Conservation (phyloP, 441 rosid species). For the Populus hybrid region DNA sequence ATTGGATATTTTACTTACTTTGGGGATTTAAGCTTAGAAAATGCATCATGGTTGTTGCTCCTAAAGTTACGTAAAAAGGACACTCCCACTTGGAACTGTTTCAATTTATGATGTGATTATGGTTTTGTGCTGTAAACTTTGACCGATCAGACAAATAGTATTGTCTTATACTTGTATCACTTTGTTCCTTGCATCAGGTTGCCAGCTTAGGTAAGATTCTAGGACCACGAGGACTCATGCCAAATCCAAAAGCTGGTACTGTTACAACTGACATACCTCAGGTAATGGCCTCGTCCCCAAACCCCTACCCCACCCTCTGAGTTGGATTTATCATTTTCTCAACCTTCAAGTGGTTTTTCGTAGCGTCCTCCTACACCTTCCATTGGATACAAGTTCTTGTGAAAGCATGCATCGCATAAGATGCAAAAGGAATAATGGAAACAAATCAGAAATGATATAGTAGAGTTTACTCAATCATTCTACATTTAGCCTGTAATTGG, state of each 20-base stretch:
- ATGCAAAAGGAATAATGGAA: background rate
- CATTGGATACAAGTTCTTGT: background rate
- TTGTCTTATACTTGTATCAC: background rate
- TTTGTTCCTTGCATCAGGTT: constrained; percentile 52
- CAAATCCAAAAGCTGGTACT: constrained; percentile 98
- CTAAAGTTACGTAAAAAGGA: background rate
- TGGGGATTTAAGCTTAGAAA: background rate
- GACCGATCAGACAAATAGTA: background rate
- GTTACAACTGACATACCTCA: constrained; percentile 85
- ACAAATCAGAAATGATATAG: background rate
- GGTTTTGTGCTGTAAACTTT: background rate
- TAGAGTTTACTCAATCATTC: background rate
- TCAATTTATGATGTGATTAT: background rate
- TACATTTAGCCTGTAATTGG: background rate
- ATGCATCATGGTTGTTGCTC: background rate
- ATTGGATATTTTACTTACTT: background rate
- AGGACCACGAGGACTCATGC: constrained; percentile 99
- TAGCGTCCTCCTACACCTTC: background rate
- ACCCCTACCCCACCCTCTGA: background rate
- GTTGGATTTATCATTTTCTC: background rate
- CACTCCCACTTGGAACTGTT: background rate
- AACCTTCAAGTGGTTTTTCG: background rate
- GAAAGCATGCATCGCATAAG: background rate
- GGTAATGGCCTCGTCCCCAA: constrained; percentile 36
- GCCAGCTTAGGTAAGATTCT: constrained; percentile 95